Conservation (phyloP, 129 eudicot genomes). For the Cynara cardunculus region DNA sequence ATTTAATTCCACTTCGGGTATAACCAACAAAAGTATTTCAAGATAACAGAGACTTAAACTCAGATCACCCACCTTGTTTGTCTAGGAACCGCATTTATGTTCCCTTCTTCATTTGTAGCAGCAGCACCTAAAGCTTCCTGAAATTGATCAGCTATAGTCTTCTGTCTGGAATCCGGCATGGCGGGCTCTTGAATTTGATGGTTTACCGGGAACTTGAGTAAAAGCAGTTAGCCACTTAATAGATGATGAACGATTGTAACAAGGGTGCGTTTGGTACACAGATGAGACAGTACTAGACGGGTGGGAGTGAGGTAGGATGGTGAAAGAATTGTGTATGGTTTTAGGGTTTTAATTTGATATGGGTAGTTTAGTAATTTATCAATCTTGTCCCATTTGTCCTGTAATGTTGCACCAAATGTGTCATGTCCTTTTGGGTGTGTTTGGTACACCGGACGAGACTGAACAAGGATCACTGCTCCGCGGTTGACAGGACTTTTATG, state of each 20-base stretch:
- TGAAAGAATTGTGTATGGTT: not conserved
- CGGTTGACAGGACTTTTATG: too few relatives aligned
- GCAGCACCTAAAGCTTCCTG: constrained; percentile 66
- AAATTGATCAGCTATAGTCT: constrained; percentile 77
- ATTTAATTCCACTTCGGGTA: not conserved
- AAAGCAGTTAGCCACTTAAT: not conserved
- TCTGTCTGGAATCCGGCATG: constrained; percentile 31
- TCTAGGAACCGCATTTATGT: constrained; percentile 28
- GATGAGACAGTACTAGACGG: not conserved
- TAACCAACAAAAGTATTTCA: not conserved
- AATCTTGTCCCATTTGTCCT: not conserved
- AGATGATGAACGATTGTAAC: not conserved
- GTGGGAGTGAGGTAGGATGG: not conserved
- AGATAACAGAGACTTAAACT: not conserved
- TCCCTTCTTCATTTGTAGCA: constrained; percentile 36
- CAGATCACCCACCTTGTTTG: constrained; percentile 48
- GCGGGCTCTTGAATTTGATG: constrained; percentile 31
- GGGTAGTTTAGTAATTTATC: not conserved
- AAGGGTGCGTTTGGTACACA: not conserved
- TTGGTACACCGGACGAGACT: too few relatives aligned
- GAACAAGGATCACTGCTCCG: too few relatives aligned
- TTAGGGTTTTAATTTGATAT: not conserved
- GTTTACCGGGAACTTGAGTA: constrained; percentile 29
- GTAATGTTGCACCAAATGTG: not conserved
- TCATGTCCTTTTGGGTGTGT: not conserved